Evolutionary conservation across 345 rosid genomes (phyloP).

Genomic region (Murraya paniculata): DNA sequence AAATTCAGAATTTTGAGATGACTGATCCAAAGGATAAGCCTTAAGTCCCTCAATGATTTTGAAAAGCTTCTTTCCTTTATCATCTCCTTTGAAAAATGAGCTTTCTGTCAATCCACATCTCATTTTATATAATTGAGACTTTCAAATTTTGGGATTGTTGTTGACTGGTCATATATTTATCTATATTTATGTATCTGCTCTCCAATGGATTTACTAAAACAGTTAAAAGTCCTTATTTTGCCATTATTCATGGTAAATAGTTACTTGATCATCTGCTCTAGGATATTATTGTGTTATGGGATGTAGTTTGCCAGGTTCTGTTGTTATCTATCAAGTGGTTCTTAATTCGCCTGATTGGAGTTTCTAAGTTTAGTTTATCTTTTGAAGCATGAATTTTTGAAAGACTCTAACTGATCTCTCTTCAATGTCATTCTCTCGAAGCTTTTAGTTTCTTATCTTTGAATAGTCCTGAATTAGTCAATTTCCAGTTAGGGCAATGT

Average conservation of each 20-base stretch:
- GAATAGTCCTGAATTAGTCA: background rate
- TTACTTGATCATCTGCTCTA: background rate
- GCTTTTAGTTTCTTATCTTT: background rate
- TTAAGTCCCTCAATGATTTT: background rate
- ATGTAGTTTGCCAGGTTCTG: background rate
- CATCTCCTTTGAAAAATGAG: background rate
- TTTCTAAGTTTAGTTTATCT: background rate
- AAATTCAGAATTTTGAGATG: background rate
- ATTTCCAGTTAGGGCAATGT: background rate
- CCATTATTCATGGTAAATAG: background rate
- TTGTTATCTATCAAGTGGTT: background rate
- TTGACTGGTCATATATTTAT: background rate
- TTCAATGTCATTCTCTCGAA: background rate
- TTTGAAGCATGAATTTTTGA: background rate
- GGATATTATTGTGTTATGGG: background rate
- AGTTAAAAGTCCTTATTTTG: background rate
- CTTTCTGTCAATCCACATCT: background rate
- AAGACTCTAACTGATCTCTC: background rate
- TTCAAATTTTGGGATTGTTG: background rate
- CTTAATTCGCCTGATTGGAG: background rate
- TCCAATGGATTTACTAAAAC: too few relatives aligned
- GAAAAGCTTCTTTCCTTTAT: background rate
- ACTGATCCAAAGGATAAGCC: background rate
- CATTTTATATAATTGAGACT: background rate
- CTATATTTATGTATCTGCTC: too few relatives aligned